phyloP scores from a whole-genome alignment of 2,329 filamentous ascomycete genomes.

The Aspergillus sp. region DNA sequence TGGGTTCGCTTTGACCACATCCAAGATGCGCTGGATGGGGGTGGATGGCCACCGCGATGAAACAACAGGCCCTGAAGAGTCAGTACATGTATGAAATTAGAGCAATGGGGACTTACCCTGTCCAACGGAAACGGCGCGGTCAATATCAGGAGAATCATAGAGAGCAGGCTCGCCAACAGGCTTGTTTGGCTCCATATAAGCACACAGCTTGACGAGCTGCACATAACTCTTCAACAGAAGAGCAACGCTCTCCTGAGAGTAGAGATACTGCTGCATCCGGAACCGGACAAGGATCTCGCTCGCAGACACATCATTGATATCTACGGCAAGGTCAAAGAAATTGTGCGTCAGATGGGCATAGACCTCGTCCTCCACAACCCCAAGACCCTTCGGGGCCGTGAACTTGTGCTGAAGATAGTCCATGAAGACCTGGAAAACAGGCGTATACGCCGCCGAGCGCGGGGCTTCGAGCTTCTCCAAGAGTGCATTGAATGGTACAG shows the following conservation, averaged over 20 bases:
- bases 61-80: neutral
- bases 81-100: neutral
- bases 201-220: neutral
- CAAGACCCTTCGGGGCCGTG: slow-evolving; percentile 4
- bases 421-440: slow-evolving; percentile 53
- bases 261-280: slow-evolving; percentile 31
- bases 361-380: slow-evolving; percentile 28
- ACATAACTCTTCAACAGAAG: slow-evolving; percentile 16
- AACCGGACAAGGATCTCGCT: slow-evolving; percentile 19
- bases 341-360: slow-evolving; percentile 19
- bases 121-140: neutral
- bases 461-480: slow-evolving; percentile 45
- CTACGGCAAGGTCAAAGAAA: slow-evolving; percentile 38
- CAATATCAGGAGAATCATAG: neutral
- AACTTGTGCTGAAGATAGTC: slow-evolving; percentile 43
- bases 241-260: slow-evolving; percentile 28
- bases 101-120: neutral
- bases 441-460: slow-evolving; percentile 41
- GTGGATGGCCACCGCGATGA: slow-evolving; percentile 26
- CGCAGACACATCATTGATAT: slow-evolving; percentile 37
- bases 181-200: neutral
- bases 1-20: slow-evolving; percentile 38
- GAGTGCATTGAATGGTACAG: slow-evolving; percentile 52
- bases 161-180: neutral
- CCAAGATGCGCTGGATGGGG: slow-evolving; percentile 30